A percentile compares a stretch with the other conserved stretches of the same genome.
Evolutionary conservation across 1,139 yeast genomes (phyloP).

Genomic region (Saccharomyces uvarum): DNA sequence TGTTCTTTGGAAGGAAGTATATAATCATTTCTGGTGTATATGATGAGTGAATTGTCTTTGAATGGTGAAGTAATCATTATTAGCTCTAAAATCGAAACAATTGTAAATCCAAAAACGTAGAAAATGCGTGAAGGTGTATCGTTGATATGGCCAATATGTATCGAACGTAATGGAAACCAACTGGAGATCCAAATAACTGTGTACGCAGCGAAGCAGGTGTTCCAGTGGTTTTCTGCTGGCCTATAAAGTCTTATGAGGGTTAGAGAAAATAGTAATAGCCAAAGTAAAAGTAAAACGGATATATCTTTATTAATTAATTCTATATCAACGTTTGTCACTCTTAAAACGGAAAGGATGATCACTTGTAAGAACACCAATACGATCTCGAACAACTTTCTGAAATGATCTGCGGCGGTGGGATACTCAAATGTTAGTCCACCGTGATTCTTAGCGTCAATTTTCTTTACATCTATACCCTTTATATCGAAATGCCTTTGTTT

Average conservation of each 20-base stretch:
- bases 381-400: slow-evolving; percentile 16
- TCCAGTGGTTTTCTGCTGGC: slow-evolving; percentile 50
- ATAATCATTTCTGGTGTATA: slow-evolving; percentile 43
- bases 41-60: slow-evolving; percentile 52
- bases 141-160: slow-evolving; percentile 43
- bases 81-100: slow-evolving; percentile 39
- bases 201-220: slow-evolving; percentile 56
- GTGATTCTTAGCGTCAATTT: slow-evolving; percentile 19
- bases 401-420: slow-evolving; percentile 15
- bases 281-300: background rate
- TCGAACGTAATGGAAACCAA: slow-evolving; percentile 58
- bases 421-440: slow-evolving; percentile 17
- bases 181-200: slow-evolving; percentile 45
- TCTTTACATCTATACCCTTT: slow-evolving; percentile 14
- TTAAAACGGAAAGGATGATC: slow-evolving; percentile 5
- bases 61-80: slow-evolving; percentile 53
- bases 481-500: slow-evolving; percentile 23
- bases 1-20: slow-evolving; percentile 70
- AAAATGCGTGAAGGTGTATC: slow-evolving; percentile 32
- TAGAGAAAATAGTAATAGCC: slow-evolving; percentile 2
- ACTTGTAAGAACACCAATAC: slow-evolving; percentile 12
- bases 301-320: background rate
- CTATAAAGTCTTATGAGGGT: slow-evolving; percentile 12
- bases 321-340: background rate
- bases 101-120: slow-evolving; percentile 43